Base-by-base conservation (phyloP, 768 basidiomycete species). In the Postia placenta region DNA sequence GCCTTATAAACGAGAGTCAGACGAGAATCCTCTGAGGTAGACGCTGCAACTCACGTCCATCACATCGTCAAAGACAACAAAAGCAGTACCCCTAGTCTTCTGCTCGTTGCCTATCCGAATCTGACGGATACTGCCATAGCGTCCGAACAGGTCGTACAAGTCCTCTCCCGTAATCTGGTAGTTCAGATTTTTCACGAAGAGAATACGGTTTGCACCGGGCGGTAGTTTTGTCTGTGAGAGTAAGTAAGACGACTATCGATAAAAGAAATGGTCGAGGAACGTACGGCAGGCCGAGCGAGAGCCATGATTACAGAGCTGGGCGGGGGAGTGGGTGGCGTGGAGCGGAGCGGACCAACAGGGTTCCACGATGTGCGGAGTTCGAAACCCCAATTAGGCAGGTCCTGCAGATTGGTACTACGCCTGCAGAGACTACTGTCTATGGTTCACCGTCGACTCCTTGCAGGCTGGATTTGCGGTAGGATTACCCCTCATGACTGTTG, bases 41-140 rank as follows among this genome's bases (percentile, higher is more conserved):
- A n/a, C n/a, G n/a, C n/a, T n/a, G n/a, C n/a, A n/a, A n/a, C n/a
- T n/a, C n/a, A n/a, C n/a, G 60, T 94, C 92, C 89, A 92, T 92
- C 55, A 94, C 91, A 68, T 94, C 92, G 62, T 94, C 89, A 63
- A 90, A 93, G 12, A 95, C 94, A 2, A 98, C 90, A 62, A 95
- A 99, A 0, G 95, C 95, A 7, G 95, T 97, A 24, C 95, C 95
- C 63, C 87, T 90, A 19, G 92, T 87, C 72, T 96, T 97, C 50
- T 81, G 74, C 62, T 92, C 89, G 55, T 83, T 94, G 42, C 95
- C 95, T 55, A 96, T 83, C 54, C 95, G 81, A 54, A 99, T 85
- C 68, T 99, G 95, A 43, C 95, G 84, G 58, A 99, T 89, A 59
- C 89, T 89, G 41, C 95, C 95, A 71, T 98, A 99, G 55, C 92